Base-by-base conservation (phyloP, 306 rosid species). In the Pyrus betulifolia region DNA sequence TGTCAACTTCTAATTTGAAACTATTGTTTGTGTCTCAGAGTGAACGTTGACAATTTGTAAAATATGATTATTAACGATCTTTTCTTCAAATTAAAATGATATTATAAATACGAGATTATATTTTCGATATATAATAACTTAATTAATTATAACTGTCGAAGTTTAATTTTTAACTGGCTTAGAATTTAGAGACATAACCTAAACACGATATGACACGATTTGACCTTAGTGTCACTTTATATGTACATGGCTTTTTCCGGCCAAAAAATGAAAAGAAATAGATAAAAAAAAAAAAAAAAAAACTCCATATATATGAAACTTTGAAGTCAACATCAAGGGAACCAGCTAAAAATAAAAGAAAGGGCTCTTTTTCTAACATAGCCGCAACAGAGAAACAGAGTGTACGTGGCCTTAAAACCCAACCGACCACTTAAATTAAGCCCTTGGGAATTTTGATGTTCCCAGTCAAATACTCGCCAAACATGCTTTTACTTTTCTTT, bases 391-490 rank as follows among this genome's bases (percentile, higher is more conserved):
- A 68, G 42, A n/a, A 18, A 10, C 27, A 55, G 52, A 17, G 38
- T 12, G 5, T 55, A 54, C 8, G 23, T 70, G 78, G 27, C 23
- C 49, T 65, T 44, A 2, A 35, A 51, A 3, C 25, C 68, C 22
- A 76, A 76, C 84, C 77, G 80, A 81, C 81, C 84, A 81, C 77
- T 63, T 71, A 64, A 69, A 40, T 35, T 8, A 70, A 52, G 23
- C 12, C 42, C 27, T 40, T 30, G n/a, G n/a, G 25, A 66, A 81
- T 22, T 63, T 25, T 65, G 54, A 75, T 19, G 28, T 38, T 42
- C 33, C 21, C 40, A 62, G 88, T 84, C 88, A 84, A 84, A 84
- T 8, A 72, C 85, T 84, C 83, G 83, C 88, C 83, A 75, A 81
- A 81, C 88, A 84, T 81, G 83, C 88, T 49, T 79, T 83, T 71